phyloP scores from a whole-genome alignment of 768 basidiomycete species.

The Coprinopsis cinerea region DNA sequence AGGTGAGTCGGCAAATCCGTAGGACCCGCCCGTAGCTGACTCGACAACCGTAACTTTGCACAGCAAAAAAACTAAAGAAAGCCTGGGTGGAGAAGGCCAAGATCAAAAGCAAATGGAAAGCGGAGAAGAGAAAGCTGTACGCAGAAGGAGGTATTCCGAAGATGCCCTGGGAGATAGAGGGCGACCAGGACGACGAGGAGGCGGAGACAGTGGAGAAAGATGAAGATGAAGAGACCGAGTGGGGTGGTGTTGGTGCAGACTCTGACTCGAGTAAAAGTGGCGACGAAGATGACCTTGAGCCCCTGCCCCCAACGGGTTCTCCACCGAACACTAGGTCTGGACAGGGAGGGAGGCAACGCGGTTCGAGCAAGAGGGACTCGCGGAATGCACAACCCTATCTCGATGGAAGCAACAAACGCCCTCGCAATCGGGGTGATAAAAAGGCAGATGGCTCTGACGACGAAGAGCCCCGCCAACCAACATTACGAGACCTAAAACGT shows the following conservation, averaged over 20 bases:
- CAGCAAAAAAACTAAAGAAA: slow-evolving; percentile 78
- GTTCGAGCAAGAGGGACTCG: too few relatives aligned
- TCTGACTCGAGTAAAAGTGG: slow-evolving; percentile 9
- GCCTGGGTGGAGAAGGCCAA: slow-evolving; percentile 75
- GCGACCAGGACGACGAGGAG: slow-evolving; percentile 13
- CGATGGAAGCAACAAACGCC: background rate
- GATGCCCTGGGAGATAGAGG: slow-evolving; percentile 16
- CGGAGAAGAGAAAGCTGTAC: slow-evolving; percentile 48
- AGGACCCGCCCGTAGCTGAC: background rate
- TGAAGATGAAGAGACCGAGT: slow-evolving; percentile 14
- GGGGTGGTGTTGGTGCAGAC: slow-evolving; percentile 9
- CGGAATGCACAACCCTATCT: too few relatives aligned
- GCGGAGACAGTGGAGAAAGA: slow-evolving; percentile 14
- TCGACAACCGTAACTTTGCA: background rate
- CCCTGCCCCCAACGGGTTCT: too few relatives aligned
- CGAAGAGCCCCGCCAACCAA: slow-evolving; percentile 13
- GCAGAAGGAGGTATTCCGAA: slow-evolving; percentile 22
- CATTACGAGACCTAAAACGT: slow-evolving; percentile 50
- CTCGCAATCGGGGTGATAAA: background rate
- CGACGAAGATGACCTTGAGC: slow-evolving; percentile 1
- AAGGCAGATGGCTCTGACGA: background rate
- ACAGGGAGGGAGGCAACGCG: too few relatives aligned
- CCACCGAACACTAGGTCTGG: too few relatives aligned
- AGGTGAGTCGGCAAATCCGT: slow-evolving; percentile 37
- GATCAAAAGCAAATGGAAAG: slow-evolving; percentile 74